phyloP scores from a whole-genome alignment of 192 early-diverging fungal genomes.

The Dissophora ornata region DNA sequence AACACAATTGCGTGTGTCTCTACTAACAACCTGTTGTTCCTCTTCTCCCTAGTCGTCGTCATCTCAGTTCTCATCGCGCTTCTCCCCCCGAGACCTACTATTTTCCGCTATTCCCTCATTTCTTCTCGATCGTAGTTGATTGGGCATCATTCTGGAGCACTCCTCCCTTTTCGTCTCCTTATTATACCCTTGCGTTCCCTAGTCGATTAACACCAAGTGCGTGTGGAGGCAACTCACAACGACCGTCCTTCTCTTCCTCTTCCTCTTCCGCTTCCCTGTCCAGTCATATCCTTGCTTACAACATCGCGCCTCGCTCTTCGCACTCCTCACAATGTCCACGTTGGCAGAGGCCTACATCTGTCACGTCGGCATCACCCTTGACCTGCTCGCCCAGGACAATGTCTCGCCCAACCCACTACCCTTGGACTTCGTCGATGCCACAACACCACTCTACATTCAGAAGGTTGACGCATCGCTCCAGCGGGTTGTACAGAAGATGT shows the following conservation, averaged over 20 bases:
- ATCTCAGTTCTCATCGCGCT: no score
- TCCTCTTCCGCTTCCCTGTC: background rate
- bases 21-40: no score
- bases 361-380: constrained; percentile 43
- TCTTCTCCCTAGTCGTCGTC: no score
- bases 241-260: background rate
- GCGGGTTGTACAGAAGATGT: constrained; percentile 42
- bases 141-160: no score
- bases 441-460: constrained; percentile 36
- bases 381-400: constrained; percentile 39
- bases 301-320: background rate
- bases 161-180: no score
- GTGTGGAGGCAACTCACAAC: no score
- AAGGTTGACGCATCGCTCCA: constrained; percentile 38
- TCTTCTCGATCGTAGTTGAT: no score
- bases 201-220: no score
- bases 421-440: constrained; percentile 47
- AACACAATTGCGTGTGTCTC: no score
- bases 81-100: no score
- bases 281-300: no score
- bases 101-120: no score
- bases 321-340: constrained; percentile 31
- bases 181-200: constrained; percentile 3
- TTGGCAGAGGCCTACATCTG: constrained; percentile 43
- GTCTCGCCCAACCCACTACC: constrained; percentile 29